Evolutionary conservation across 306 rosid genomes (phyloP).

Genomic region (Trichosanthes cucumerina): DNA sequence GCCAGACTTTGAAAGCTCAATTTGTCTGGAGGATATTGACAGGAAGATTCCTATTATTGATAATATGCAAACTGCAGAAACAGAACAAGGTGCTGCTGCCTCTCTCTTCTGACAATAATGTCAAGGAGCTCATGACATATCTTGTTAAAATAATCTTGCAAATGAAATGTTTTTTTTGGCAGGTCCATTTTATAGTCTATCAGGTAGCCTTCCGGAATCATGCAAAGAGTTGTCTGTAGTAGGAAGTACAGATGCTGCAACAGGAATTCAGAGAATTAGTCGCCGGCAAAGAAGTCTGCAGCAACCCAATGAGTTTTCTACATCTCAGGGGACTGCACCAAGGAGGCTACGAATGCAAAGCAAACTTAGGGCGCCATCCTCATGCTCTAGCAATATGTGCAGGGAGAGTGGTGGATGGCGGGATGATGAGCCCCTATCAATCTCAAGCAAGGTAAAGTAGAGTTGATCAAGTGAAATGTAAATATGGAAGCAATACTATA

Average conservation of each 20-base stretch:
- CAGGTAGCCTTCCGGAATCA: constrained; percentile 20
- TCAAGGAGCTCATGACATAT: background rate
- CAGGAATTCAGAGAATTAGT: constrained; percentile 32
- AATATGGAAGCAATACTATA: constrained; percentile 6
- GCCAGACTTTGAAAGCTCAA: constrained; percentile 16
- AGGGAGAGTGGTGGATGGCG: background rate
- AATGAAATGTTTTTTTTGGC: constrained; percentile 17
- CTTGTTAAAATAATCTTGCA: constrained; percentile 11
- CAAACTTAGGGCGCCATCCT: background rate
- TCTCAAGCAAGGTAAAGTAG: constrained; percentile 33
- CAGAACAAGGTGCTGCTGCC: constrained; percentile 15
- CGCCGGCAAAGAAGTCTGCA: constrained; percentile 23
- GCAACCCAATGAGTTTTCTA: constrained; percentile 1
- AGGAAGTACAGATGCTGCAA: constrained; percentile 11
- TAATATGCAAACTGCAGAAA: constrained; percentile 12
- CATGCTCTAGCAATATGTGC: constrained; percentile 5
- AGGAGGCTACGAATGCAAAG: constrained; percentile 44
- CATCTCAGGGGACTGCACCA: constrained; percentile 34
- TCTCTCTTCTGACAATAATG: background rate
- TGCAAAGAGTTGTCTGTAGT: constrained; percentile 16
- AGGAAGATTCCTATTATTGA: constrained; percentile 18
- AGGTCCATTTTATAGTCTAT: constrained; percentile 18
- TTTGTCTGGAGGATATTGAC: constrained; percentile 17
- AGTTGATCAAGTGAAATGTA: constrained; percentile 2
- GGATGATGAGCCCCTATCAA: constrained; percentile 33